Evolutionary conservation across 2,329 filamentous ascomycete species (phyloP).

Genomic region (Sarocladium brachiariae): DNA sequence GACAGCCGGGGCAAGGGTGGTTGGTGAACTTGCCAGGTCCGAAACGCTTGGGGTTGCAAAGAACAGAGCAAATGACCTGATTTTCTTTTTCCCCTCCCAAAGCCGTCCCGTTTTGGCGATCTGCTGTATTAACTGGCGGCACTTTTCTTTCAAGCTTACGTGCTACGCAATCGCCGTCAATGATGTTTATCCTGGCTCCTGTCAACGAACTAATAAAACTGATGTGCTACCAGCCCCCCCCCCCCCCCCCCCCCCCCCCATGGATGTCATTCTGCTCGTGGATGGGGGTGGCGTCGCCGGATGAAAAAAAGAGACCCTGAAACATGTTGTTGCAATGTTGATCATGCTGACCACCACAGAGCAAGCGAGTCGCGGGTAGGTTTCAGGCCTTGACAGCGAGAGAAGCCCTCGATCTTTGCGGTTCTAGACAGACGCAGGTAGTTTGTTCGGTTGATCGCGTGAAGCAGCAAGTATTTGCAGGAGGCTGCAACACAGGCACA

Average conservation of each 20-base stretch:
- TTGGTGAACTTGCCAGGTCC: slow-evolving; percentile 6
- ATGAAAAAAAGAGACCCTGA: neutral
- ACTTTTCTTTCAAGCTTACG: neutral
- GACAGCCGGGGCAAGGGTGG: neutral
- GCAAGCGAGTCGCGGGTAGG: neutral
- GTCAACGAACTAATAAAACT: neutral
- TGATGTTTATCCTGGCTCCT: neutral
- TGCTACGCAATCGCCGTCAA: neutral
- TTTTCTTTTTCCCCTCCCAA: neutral
- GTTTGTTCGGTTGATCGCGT: slow-evolving; percentile 1
- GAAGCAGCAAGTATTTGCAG: too few species aligned
- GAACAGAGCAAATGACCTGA: slow-evolving; percentile 9
- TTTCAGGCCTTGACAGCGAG: neutral
- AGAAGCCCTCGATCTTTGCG: too few species aligned
- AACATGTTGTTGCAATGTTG: neutral
- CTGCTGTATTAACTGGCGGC: too few species aligned
- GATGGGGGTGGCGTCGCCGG: neutral
- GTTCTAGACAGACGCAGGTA: too few species aligned
- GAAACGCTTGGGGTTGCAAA: slow-evolving; percentile 7
- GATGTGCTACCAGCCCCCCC: neutral
- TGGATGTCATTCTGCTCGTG: neutral
- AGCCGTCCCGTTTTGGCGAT: neutral
- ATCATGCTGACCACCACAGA: slow-evolving; percentile 4
- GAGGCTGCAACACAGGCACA: too few species aligned
- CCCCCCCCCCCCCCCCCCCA: neutral